Evolutionary conservation across 2,329 filamentous ascomycete species (phyloP).

Genomic region (Alternaria sp.): DNA sequence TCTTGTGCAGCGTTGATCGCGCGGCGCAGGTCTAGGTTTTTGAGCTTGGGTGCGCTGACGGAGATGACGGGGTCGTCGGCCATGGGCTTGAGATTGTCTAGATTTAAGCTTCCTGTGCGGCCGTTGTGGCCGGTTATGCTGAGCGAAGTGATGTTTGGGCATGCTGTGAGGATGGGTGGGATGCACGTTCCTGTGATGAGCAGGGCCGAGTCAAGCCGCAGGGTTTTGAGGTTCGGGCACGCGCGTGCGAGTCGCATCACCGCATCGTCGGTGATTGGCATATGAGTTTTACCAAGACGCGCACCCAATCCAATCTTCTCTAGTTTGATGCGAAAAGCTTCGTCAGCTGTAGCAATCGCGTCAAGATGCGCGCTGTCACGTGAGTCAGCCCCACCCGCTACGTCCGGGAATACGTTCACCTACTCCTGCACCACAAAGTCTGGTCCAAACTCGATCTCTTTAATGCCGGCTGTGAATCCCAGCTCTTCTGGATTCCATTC

Average conservation of each 20-base stretch:
- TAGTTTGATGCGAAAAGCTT: not conserved
- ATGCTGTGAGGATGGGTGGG: not conserved
- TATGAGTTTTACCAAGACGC: not conserved
- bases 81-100: not conserved
- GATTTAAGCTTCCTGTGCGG: not conserved
- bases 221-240: not conserved
- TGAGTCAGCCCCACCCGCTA: not conserved
- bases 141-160: not conserved
- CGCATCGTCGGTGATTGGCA: not conserved
- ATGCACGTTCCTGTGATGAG: not conserved
- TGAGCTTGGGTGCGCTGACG: not conserved
- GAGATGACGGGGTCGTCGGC: not conserved
- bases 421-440: not conserved
- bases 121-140: not conserved
- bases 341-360: not conserved
- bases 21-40: not conserved
- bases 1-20: not conserved
- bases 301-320: not conserved
- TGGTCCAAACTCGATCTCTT: not conserved
- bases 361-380: not conserved
- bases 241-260: not conserved
- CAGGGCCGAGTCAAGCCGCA: rapidly evolving
- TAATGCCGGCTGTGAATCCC: not conserved
- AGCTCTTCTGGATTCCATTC: not conserved
- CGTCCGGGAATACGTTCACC: not conserved